Evolutionary conservation across 306 rosid genomes (phyloP).

Genomic region (Dicorynia guianensis): DNA sequence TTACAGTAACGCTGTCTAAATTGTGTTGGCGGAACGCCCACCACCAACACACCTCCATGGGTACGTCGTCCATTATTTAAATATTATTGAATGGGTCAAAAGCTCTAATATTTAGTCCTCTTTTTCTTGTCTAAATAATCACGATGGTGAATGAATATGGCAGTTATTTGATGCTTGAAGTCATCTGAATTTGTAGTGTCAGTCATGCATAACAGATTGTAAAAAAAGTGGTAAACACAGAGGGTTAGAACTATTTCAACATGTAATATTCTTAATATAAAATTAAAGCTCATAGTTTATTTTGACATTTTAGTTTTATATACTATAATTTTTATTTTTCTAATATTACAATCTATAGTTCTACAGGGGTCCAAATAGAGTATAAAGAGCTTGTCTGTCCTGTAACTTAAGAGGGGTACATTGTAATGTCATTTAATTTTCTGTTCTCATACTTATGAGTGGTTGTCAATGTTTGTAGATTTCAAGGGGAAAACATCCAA

Average conservation of each 20-base stretch:
- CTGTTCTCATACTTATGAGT: constrained; percentile 42
- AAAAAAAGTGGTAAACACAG: neutral
- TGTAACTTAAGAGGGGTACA: neutral
- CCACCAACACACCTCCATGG: too few relatives aligned
- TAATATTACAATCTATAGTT: neutral
- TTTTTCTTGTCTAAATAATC: too few relatives aligned
- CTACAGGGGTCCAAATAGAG: constrained; percentile 9
- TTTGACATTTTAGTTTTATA: neutral
- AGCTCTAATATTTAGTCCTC: too few relatives aligned
- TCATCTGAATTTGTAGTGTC: neutral
- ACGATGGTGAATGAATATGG: too few relatives aligned
- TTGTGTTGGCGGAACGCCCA: too few relatives aligned
- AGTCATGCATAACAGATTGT: neutral
- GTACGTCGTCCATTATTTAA: too few relatives aligned
- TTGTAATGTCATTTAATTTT: constrained; percentile 22
- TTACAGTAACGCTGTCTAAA: too few relatives aligned
- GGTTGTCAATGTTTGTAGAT: constrained; percentile 53
- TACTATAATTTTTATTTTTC: neutral
- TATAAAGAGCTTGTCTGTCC: constrained; percentile 17
- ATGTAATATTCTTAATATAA: constrained; percentile 12
- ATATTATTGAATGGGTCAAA: too few relatives aligned
- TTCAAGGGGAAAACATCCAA: constrained; percentile 61
- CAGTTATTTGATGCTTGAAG: too few relatives aligned
- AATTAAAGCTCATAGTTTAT: constrained; percentile 5
- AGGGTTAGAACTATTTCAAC: neutral